A percentile compares a stretch with the other conserved stretches of the same genome.
Evolutionary conservation across 2,329 filamentous ascomycete genomes (phyloP).

Genomic region (Calonectria pauciramosa): DNA sequence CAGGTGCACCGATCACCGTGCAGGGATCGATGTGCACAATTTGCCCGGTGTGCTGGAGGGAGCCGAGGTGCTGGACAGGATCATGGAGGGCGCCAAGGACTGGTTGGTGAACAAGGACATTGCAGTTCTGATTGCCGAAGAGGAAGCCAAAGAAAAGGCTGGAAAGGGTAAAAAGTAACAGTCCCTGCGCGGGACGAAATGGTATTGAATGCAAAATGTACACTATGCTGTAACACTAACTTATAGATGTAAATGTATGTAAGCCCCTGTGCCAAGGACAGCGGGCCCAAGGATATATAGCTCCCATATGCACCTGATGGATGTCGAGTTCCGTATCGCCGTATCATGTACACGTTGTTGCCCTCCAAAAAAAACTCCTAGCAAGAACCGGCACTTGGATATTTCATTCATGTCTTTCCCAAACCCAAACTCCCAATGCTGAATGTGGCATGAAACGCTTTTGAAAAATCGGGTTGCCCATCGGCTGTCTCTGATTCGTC

Average conservation of each 20-base stretch:
- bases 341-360: background rate
- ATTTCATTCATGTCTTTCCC: conserved; percentile 32
- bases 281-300: background rate
- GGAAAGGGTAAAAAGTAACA: conserved; percentile 26
- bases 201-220: conserved; percentile 13
- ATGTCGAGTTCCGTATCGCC: conserved; percentile 15
- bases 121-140: conserved; percentile 76
- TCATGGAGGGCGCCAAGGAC: conserved; percentile 83
- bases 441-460: conserved; percentile 12
- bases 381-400: conserved; percentile 37
- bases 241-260: conserved; percentile 2
- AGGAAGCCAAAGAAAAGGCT: conserved; percentile 57
- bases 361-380: conserved; percentile 38
- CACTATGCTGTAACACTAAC: conserved; percentile 9
- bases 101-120: conserved; percentile 86
- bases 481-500: conserved; percentile 29
- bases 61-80: conserved; percentile 75
- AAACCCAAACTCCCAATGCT: conserved; percentile 40
- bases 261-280: conserved; percentile 4
- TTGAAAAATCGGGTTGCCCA: conserved; percentile 14
- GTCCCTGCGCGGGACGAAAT: background rate
- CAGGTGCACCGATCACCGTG: conserved; percentile 90
- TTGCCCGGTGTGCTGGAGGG: conserved; percentile 85
- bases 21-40: conserved; percentile 83
- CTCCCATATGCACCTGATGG: conserved; percentile 1